Percentiles rank a stretch among this genome's conserved stretches.
phyloP scores from a whole-genome alignment of 1,284 basidiomycete species.

The Inonotus hispidus region DNA sequence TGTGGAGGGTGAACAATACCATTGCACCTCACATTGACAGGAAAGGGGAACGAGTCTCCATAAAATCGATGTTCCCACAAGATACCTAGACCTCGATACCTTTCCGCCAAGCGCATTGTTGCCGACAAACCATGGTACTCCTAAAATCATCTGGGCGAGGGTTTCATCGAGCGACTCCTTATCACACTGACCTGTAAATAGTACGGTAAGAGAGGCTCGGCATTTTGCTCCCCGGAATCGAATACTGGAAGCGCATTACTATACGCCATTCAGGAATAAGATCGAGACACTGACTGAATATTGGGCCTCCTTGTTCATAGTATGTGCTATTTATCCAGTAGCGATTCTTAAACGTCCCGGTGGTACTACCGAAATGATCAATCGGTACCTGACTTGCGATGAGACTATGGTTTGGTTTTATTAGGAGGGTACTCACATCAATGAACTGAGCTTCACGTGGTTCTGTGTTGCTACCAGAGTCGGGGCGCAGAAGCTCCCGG shows the following conservation, averaged over 20 bases:
- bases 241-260: slow-evolving; percentile 33
- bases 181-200: slow-evolving; percentile 33
- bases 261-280: not conserved
- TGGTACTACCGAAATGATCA: slow-evolving; percentile 36
- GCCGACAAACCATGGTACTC: slow-evolving; percentile 47
- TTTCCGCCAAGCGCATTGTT: slow-evolving; percentile 42
- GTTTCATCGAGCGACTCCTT: not conserved
- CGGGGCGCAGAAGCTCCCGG: slow-evolving; percentile 12
- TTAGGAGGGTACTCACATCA: slow-evolving; percentile 21
- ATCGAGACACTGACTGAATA: slow-evolving; percentile 31
- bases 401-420: not conserved
- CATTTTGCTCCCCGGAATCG: slow-evolving; percentile 47
- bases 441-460: slow-evolving; percentile 26
- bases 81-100: slow-evolving; percentile 43
- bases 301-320: slow-evolving; percentile 46
- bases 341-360: slow-evolving; percentile 38
- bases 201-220: slow-evolving; percentile 42
- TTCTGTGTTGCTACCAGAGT: slow-evolving; percentile 4
- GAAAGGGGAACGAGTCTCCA: slow-evolving; percentile 48
- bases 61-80: slow-evolving; percentile 56
- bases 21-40: slow-evolving; percentile 35
- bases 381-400: slow-evolving; percentile 32
- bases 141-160: slow-evolving; percentile 23
- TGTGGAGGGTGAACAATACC: not conserved
- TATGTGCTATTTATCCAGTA: slow-evolving; percentile 53